phyloP scores from a whole-genome alignment of 2,329 filamentous ascomycete genomes.

The Neofusicoccum sp. region DNA sequence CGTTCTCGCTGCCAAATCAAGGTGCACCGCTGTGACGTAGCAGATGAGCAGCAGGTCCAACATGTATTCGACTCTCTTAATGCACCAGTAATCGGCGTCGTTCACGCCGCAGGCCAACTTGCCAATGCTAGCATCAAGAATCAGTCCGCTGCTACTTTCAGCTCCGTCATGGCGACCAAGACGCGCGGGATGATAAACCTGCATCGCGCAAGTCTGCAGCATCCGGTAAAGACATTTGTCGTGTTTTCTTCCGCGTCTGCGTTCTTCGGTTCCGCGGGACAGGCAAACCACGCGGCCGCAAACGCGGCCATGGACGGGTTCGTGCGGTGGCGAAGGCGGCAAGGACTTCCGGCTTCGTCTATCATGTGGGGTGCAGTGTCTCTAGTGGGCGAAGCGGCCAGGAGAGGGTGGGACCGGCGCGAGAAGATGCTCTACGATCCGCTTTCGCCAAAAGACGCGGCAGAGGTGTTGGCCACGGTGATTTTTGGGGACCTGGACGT shows the following conservation, averaged over 20 bases:
- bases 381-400: not conserved
- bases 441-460: not conserved
- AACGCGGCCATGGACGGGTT: constrained; percentile 49
- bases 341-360: constrained; percentile 19
- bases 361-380: not conserved
- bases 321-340: constrained; percentile 19
- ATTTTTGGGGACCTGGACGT: not conserved
- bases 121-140: not conserved
- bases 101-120: too few relatives aligned
- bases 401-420: not conserved
- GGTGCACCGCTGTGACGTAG: not conserved
- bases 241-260: constrained; percentile 51
- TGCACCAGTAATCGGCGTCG: too few relatives aligned
- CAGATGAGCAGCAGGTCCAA: not conserved
- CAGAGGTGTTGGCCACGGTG: not conserved
- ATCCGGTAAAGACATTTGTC: constrained; percentile 48
- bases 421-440: not conserved
- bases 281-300: constrained; percentile 54
- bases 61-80: not conserved
- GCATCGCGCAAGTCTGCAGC: constrained; percentile 21
- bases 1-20: not conserved
- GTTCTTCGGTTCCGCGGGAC: constrained; percentile 51
- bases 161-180: constrained; percentile 41
- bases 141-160: not conserved
- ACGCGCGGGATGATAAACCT: constrained; percentile 54